A percentile compares a stretch with the other conserved stretches of the same genome.
Evolutionary conservation across 352 stramenopile genomes (phyloP).

Genomic region (Blastocystis sp.): DNA sequence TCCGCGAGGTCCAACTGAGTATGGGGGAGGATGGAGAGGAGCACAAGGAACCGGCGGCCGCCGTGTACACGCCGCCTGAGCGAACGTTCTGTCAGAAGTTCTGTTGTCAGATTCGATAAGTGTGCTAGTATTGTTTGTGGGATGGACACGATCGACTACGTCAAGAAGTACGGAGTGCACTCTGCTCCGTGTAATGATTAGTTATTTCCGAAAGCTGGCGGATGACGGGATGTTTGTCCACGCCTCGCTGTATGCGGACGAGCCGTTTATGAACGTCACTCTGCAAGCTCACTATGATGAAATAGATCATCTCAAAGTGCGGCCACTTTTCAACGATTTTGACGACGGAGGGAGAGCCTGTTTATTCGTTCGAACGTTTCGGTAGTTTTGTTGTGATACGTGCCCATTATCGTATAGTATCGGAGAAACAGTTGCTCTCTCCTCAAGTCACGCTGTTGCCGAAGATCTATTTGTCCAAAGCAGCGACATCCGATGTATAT

Average conservation of each 20-base stretch:
- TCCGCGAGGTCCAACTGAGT: neutral
- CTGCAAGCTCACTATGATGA: neutral
- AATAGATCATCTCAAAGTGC: constrained; percentile 60
- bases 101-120: constrained; percentile 69
- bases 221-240: constrained; percentile 46
- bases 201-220: constrained; percentile 23
- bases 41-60: neutral
- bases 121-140: neutral
- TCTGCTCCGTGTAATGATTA: neutral
- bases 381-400: neutral
- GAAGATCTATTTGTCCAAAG: neutral
- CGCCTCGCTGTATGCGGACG: constrained; percentile 44
- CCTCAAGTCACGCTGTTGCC: constrained; percentile 2
- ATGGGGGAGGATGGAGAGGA: neutral
- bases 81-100: constrained; percentile 69
- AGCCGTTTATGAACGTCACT: neutral
- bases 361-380: constrained; percentile 56
- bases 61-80: constrained; percentile 31
- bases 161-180: neutral
- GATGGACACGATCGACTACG: constrained; percentile 55
- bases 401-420: constrained; percentile 3
- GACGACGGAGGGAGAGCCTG: constrained; percentile 32
- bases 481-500: neutral
- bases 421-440: neutral
- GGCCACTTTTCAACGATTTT: constrained; percentile 40